These are phyloP conservation scores for Protomyces inouyei DNA, from an alignment of 1,139 yeast species.

Conservation along the genomic window DNA sequence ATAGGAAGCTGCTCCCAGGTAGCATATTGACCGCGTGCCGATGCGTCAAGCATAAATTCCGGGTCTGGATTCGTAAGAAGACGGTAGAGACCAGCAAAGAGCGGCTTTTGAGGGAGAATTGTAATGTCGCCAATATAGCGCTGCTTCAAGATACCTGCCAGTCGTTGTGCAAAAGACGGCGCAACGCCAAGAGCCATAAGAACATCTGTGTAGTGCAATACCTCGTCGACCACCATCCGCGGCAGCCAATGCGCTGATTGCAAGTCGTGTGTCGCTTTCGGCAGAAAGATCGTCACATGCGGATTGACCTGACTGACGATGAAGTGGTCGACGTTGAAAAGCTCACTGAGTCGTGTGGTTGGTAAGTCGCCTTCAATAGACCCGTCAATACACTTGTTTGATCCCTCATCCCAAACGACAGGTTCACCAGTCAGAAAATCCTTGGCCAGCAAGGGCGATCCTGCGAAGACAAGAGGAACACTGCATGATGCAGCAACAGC, in stretches of 20 bases:
- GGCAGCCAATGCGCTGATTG: constrained; percentile 11
- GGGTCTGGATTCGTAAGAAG: constrained; percentile 76
- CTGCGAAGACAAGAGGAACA: constrained; percentile 83
- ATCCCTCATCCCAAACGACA: constrained; percentile 77
- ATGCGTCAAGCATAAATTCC: constrained; percentile 63
- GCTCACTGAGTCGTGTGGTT: constrained; percentile 78
- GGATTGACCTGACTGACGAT: constrained; percentile 97
- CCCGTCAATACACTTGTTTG: constrained; percentile 86
- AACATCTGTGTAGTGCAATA: constrained; percentile 70
- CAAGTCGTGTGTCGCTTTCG: constrained; percentile 16
- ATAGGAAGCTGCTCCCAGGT: constrained; percentile 53
- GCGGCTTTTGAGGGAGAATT: constrained; percentile 67
- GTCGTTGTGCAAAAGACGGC: constrained; percentile 63
- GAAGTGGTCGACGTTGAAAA: constrained; percentile 95
- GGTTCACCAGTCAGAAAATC: constrained; percentile 61
- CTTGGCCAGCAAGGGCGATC: constrained; percentile 79
- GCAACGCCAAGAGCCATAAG: constrained; percentile 71
- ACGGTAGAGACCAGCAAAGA: constrained; percentile 52
- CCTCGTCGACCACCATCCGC: constrained; percentile 50
- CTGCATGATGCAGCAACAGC: constrained; percentile 98
- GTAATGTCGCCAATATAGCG: constrained; percentile 92
- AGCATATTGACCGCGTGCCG: constrained; percentile 79
- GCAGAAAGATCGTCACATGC: constrained; percentile 81
- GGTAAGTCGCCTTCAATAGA: constrained; percentile 94
- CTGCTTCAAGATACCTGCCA: constrained; percentile 73